Percentiles rank a stretch among this genome's conserved stretches.
phyloP scores from a whole-genome alignment of 2,329 filamentous ascomycete species.

The Fusarium paranaense region DNA sequence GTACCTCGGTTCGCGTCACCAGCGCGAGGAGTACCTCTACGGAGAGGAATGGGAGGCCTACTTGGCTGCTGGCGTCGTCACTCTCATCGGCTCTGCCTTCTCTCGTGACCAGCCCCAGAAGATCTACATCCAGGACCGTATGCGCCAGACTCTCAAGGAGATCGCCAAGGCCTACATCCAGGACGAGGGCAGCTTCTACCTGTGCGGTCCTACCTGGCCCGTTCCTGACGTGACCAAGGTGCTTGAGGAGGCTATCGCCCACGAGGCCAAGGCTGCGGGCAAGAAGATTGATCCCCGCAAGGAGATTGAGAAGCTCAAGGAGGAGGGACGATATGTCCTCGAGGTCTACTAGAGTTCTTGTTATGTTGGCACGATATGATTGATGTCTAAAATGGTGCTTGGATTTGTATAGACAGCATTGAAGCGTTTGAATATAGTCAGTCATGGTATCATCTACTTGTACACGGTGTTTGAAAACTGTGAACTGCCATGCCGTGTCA shows the following conservation, averaged over 20 bases:
- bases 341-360: slow-evolving; percentile 82
- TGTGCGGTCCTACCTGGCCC: slow-evolving; percentile 98
- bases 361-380: slow-evolving; percentile 15
- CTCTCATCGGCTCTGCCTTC: slow-evolving; percentile 92
- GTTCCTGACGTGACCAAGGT: slow-evolving; percentile 97
- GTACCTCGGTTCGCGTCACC: slow-evolving; percentile 97
- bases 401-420: slow-evolving; percentile 40
- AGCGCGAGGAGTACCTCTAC: slow-evolving; percentile 98
- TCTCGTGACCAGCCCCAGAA: slow-evolving; percentile 97
- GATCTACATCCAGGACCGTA: slow-evolving; percentile 99
- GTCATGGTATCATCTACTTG: background rate
- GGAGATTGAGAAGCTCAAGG: slow-evolving; percentile 98
- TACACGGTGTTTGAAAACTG: background rate
- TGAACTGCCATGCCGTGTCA: background rate
- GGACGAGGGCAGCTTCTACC: slow-evolving; percentile 93
- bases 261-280: slow-evolving; percentile 74
- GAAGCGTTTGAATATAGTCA: slow-evolving; percentile 38
- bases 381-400: slow-evolving; percentile 35
- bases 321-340: slow-evolving; percentile 91
- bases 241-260: slow-evolving; percentile 88
- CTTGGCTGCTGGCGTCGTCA: slow-evolving; percentile 93
- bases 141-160: slow-evolving; percentile 86
- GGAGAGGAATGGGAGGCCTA: slow-evolving; percentile 99
- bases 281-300: slow-evolving; percentile 88
- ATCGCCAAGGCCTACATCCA: slow-evolving; percentile 89